phyloP scores from a whole-genome alignment of 306 rosid genomes.

The Glycyrrhiza uralensis region DNA sequence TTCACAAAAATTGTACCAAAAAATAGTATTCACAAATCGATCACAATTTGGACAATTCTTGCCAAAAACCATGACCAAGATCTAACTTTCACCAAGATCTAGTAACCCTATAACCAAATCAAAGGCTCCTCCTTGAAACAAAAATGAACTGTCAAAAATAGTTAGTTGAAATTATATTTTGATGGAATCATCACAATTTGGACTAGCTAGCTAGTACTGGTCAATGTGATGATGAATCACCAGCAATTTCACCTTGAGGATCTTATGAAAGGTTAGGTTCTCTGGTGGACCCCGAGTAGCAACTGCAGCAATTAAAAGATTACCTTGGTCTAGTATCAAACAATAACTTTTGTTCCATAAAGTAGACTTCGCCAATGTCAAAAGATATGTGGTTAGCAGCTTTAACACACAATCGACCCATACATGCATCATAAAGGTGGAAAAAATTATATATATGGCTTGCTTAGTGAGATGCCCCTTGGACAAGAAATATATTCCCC shows the following conservation, averaged over 20 bases:
- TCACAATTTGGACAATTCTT: too few relatives aligned
- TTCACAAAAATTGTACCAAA: too few relatives aligned
- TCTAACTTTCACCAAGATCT: too few relatives aligned
- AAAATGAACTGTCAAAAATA: too few relatives aligned
- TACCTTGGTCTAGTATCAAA: not conserved
- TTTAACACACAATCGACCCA: not conserved
- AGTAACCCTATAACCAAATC: too few relatives aligned
- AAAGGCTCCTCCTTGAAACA: too few relatives aligned
- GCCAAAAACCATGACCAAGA: too few relatives aligned
- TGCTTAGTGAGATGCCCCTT: constrained; percentile 9
- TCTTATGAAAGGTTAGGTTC: not conserved
- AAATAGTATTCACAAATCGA: too few relatives aligned
- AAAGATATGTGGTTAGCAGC: constrained; percentile 8
- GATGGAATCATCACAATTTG: too few relatives aligned
- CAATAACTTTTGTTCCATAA: not conserved
- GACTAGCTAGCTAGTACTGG: too few relatives aligned
- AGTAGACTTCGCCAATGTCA: constrained; percentile 1
- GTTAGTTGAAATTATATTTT: too few relatives aligned
- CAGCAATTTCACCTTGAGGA: not conserved
- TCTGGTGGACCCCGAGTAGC: not conserved
- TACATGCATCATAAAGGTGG: not conserved
- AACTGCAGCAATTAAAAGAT: not conserved
- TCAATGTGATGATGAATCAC: not conserved
- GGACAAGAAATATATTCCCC: constrained; percentile 25
- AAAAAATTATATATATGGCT: not conserved